phyloP scores from a whole-genome alignment of 1,284 basidiomycete genomes.

The Meira nashicola region DNA sequence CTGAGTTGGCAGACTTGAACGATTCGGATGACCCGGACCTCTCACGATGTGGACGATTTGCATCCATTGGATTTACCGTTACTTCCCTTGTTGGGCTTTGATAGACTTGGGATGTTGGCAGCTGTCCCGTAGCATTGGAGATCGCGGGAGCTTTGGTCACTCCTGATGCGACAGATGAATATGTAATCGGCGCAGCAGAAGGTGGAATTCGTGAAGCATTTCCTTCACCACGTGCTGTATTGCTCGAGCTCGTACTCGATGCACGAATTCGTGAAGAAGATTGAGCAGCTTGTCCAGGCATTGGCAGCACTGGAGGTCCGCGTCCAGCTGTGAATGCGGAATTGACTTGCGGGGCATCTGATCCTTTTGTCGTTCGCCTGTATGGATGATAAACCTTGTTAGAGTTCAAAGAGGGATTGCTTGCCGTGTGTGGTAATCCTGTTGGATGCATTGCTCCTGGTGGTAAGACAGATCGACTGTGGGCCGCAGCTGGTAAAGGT shows the following conservation, averaged over 20 bases:
- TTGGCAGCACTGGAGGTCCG: conserved; percentile 4
- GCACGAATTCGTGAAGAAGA: conserved; percentile 26
- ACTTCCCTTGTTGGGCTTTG: too few relatives aligned
- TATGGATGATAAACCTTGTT: conserved; percentile 42
- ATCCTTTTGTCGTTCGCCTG: conserved; percentile 28
- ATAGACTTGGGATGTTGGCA: too few relatives aligned
- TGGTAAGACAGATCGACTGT: conserved; percentile 10
- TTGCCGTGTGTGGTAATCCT: conserved; percentile 18
- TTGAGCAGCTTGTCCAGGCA: background rate
- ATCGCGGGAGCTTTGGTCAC: background rate
- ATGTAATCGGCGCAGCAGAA: conserved; percentile 7
- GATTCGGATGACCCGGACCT: too few relatives aligned
- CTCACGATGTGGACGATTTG: too few relatives aligned
- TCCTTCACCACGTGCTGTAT: conserved; percentile 6
- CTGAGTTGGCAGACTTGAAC: too few relatives aligned
- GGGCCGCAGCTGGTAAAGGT: conserved; percentile 15
- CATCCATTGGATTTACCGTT: too few relatives aligned
- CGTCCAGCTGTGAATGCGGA: conserved; percentile 10
- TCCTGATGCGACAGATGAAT: conserved; percentile 10
- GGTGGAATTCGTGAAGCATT: too few relatives aligned
- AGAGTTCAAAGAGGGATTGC: conserved; percentile 19
- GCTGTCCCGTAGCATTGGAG: background rate
- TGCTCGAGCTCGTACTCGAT: conserved; percentile 25
- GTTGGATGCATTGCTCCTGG: conserved; percentile 19
- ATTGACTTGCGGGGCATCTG: conserved; percentile 16